Evolutionary conservation across 148 eudicot species (phyloP), one percentile per base, ranked within the genome.

Genomic region (Chenopodium album): DNA sequence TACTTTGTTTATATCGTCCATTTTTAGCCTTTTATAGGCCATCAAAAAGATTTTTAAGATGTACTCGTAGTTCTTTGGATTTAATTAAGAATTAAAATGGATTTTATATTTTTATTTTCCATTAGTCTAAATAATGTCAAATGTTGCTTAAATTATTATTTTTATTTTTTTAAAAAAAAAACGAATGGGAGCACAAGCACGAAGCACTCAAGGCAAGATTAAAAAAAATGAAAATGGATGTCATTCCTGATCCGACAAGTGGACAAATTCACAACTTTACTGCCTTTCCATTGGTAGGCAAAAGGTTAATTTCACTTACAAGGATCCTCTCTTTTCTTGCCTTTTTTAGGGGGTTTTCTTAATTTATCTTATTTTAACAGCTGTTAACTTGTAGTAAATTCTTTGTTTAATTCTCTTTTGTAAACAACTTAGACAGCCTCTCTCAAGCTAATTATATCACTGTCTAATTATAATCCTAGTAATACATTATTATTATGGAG

Each of bases 281-380:
- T 83, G 85, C 85, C 72, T 34, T 84, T 84, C 75, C 47, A 69
- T 79, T 76, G 17, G 3, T 56, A 60, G 83, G 76, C 86, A 84
- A 59, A 68, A 69, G 28, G 70, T 77, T 41, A 28, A 19, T 13
- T 46, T 44, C n/a, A 32, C 52, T 72, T 44, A n/a, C 3, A 44
- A 20, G 75, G 75, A 41, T 60, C 44, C 29, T 2, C 64, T 68
- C 62, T 47, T 54, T 11, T 48, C n/a, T 77, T 41, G 44, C 14
- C 13, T n/a, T 56, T 17, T 59, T 20, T 12, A 1, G 16, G 8
- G 26, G 66, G 66, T 22, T 20, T 62, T 20, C 9, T 62, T 20
- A 20, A 13, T 59, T 59, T 22, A 62, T 70, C 2, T 70, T 19
- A 23, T 31, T 70, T 70, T 34, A 14, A 31, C 46, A 29, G 73